These are phyloP conservation scores for Xerocomus spinulosus DNA, from an alignment of 768 basidiomycete genomes.

Conservation along the genomic window DNA sequence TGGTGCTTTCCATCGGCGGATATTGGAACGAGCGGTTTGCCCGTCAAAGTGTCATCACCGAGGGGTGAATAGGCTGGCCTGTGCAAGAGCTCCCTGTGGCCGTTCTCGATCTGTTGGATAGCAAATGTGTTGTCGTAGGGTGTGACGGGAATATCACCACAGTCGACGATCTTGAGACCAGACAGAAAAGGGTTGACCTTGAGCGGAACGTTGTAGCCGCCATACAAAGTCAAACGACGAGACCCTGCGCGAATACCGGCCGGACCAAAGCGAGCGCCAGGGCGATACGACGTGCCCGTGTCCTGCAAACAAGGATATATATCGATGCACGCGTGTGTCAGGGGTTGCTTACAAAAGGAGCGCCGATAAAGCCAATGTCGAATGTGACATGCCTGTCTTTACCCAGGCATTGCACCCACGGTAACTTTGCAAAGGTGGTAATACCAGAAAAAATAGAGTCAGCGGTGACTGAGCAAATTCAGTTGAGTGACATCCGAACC, in stretches of 20 bases:
- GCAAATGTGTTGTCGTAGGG: constrained; percentile 74
- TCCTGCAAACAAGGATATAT: constrained; percentile 37
- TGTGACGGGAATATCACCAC: constrained; percentile 74
- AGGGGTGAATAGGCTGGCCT: constrained; percentile 57
- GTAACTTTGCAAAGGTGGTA: constrained; percentile 83
- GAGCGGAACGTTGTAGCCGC: constrained; percentile 76
- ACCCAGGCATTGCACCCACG: constrained; percentile 75
- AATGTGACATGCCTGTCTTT: constrained; percentile 52
- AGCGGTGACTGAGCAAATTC: constrained; percentile 50
- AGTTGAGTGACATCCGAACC: neutral
- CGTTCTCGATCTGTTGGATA: constrained; percentile 69
- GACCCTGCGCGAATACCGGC: constrained; percentile 78
- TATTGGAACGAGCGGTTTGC: constrained; percentile 51
- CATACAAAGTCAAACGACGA: constrained; percentile 68
- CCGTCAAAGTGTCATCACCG: constrained; percentile 59
- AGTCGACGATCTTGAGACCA: constrained; percentile 69
- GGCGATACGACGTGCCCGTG: constrained; percentile 71
- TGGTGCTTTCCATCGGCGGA: constrained; percentile 70
- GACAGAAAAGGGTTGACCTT: constrained; percentile 66
- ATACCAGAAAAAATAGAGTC: constrained; percentile 82
- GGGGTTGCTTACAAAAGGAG: constrained; percentile 57
- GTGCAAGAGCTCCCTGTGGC: constrained; percentile 67
- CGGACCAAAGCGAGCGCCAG: constrained; percentile 83
- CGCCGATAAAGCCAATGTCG: constrained; percentile 82
- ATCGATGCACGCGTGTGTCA: neutral